phyloP scores from a whole-genome alignment of 106 monocot species.

The Dioscorea zingiberensis region DNA sequence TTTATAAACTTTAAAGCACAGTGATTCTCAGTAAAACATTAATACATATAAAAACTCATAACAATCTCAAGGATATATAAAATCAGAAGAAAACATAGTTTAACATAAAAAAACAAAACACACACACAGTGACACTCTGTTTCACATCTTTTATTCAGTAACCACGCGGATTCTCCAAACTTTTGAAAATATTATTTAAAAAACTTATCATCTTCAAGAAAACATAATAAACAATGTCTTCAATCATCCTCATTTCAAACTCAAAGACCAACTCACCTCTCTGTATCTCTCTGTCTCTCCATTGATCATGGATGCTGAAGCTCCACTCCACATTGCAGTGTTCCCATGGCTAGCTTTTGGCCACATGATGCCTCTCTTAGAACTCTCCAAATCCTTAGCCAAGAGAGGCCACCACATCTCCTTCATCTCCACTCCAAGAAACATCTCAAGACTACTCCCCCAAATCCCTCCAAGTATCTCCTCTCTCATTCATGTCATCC shows the following conservation, averaged over 20 bases:
- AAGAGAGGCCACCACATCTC: slow-evolving; percentile 5
- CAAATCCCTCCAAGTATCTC: background rate
- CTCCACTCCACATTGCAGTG: slow-evolving; percentile 1
- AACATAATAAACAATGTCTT: too few relatives aligned
- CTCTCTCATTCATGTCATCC: slow-evolving; percentile 2
- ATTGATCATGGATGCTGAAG: background rate
- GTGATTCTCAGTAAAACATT: too few relatives aligned
- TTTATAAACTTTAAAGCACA: too few relatives aligned
- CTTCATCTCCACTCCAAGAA: slow-evolving; percentile 13
- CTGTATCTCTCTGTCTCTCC: background rate
- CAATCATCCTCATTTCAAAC: background rate
- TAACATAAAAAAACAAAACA: too few relatives aligned
- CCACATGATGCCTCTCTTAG: slow-evolving; percentile 14
- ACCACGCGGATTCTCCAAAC: too few relatives aligned
- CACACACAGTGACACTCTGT: too few relatives aligned
- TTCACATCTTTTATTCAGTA: too few relatives aligned
- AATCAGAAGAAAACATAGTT: too few relatives aligned
- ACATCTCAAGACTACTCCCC: slow-evolving; percentile 11
- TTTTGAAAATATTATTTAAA: too few relatives aligned
- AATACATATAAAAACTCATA: too few relatives aligned
- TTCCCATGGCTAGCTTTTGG: slow-evolving; percentile 26
- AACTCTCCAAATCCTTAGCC: slow-evolving; percentile 13
- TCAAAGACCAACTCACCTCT: background rate
- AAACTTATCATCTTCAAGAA: too few relatives aligned
- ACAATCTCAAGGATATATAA: too few relatives aligned